Conservation (phyloP, 2,329 filamentous ascomycete species). For the Xylariaceae sp. region DNA sequence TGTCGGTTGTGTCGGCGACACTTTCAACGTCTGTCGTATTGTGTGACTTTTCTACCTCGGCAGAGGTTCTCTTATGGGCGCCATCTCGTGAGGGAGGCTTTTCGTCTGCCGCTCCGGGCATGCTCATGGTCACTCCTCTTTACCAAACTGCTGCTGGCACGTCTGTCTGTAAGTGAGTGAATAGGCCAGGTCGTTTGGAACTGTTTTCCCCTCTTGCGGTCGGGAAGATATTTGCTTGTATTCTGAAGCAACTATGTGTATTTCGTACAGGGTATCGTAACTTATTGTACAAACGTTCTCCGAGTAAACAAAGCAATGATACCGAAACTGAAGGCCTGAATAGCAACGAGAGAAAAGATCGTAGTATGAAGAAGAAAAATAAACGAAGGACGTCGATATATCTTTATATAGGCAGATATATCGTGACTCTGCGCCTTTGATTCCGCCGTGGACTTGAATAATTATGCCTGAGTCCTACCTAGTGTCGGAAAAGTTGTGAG, state of each 20-base stretch:
- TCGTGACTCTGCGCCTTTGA: no score
- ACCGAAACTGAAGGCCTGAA: not conserved
- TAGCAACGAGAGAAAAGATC: not conserved
- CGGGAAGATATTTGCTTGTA: constrained; percentile 3
- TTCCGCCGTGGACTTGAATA: not conserved
- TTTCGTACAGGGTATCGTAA: not conserved
- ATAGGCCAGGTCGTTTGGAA: not conserved
- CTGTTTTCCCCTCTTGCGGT: not conserved
- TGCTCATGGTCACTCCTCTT: constrained; percentile 3
- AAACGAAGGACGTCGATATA: not conserved
- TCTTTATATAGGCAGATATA: not conserved
- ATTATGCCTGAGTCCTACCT: not conserved
- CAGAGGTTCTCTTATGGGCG: not conserved
- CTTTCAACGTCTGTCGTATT: constrained; percentile 10
- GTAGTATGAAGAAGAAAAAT: not conserved
- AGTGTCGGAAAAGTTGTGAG: not conserved
- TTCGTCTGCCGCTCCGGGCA: constrained; percentile 4
- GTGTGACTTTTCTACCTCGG: constrained; percentile 11
- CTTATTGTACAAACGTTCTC: not conserved
- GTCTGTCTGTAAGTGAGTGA: not conserved
- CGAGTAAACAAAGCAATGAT: not conserved
- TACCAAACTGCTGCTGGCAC: not conserved
- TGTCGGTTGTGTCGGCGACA: not conserved
- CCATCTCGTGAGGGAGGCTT: constrained; percentile 3
- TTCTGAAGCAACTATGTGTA: constrained; percentile 3